Evolutionary conservation across 208 protist species (phyloP), one percentile per base, ranked within the genome.

Genomic region (Leptomonas seymouri): DNA sequence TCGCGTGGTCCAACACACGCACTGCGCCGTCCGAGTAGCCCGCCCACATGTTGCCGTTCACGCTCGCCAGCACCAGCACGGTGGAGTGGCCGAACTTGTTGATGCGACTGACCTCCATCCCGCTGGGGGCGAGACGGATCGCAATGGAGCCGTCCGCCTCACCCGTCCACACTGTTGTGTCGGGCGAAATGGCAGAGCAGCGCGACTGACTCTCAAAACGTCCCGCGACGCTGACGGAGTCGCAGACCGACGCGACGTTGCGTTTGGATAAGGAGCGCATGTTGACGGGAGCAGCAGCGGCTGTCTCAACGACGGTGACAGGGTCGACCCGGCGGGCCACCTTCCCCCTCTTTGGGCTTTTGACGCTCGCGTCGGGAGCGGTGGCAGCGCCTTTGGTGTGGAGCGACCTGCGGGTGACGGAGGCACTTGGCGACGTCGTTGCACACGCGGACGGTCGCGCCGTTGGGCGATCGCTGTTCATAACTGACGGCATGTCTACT

Each of bases 21-120:
- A 91, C 78, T 49, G 82, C 78, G 31, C 89, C 89, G 56, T 91
- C 81, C 46, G 69, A 77, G 79, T 86, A 90, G 11, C 72, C 85
- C 20, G 70, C 84, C 84, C 85, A 94, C 63, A 91, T 87, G 20
- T 59, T 41, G 21, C 71, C 69, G 39, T 55, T 56, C 51, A 72
- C 69, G 46, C 74, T 80, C 31, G 58, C 63, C 67, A 83, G 53
- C 30, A 60, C 41, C n/a, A 79, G 58, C 28, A 76, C 74, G 14
- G 58, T 54, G 46, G 76, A 18, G 56, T 57, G 51, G 36, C 67
- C 65, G 39, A 72, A 58, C 25, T 44, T 44, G 20, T 71, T 57
- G 28, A 86, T 75, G 59, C 71, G 71, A 48, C 65, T 60, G n/a
- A 82, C 54, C 67, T 80, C 70, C 42, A 78, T 49, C 28, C 83